phyloP scores from a whole-genome alignment of 208 protist genomes.

The Leishmania mexicana region DNA sequence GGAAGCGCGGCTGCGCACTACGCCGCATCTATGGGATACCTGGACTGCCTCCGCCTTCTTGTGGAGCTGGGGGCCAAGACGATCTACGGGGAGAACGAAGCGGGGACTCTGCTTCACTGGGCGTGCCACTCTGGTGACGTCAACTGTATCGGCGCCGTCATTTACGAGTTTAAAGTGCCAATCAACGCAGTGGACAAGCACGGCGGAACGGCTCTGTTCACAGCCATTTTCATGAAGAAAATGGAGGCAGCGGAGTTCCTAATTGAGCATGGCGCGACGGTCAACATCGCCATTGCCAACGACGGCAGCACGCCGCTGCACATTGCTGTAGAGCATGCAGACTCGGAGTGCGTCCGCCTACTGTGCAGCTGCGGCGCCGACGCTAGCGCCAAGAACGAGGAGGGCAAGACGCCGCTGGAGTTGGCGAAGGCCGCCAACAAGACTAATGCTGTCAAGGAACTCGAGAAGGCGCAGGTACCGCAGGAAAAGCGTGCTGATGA shows the following conservation, averaged over 20 bases:
- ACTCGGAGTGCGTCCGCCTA: conserved; percentile 71
- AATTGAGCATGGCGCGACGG: conserved; percentile 82
- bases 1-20: conserved; percentile 80
- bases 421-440: conserved; percentile 56
- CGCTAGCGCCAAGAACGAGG: conserved; percentile 56
- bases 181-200: conserved; percentile 74
- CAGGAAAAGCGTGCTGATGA: conserved; percentile 60
- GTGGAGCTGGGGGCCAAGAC: conserved; percentile 64
- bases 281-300: conserved; percentile 51
- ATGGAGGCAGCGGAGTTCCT: conserved; percentile 81
- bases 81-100: conserved; percentile 50
- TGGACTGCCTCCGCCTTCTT: conserved; percentile 69
- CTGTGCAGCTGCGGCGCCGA: conserved; percentile 77
- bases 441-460: conserved; percentile 56
- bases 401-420: conserved; percentile 56
- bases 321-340: conserved; percentile 81
- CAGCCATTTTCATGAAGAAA: conserved; percentile 85
- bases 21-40: conserved; percentile 76
- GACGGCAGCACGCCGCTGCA: conserved; percentile 87
- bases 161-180: conserved; percentile 83
- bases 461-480: conserved; percentile 57
- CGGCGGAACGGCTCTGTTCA: conserved; percentile 86
- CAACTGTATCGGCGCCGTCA: conserved; percentile 68
- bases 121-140: conserved; percentile 82
- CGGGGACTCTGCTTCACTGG: conserved; percentile 87